Evolutionary conservation across 805 yeast genomes (phyloP).

Genomic region (Martiniozyma abietophila): DNA sequence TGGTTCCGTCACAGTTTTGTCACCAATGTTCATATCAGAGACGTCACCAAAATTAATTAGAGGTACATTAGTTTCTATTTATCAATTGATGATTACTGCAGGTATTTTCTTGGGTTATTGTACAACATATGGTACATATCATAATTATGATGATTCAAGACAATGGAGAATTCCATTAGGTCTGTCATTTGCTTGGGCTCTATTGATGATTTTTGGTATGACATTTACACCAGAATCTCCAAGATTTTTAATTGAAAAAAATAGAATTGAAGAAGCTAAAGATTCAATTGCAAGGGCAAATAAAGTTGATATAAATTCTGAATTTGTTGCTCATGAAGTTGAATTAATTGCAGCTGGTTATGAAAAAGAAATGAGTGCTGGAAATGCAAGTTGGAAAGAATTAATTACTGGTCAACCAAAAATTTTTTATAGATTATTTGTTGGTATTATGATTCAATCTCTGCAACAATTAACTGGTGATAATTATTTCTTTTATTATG

Average conservation of each 20-base stretch:
- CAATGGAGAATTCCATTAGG: conserved; percentile 64
- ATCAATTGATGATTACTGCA: conserved; percentile 59
- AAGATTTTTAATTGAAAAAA: conserved; percentile 46
- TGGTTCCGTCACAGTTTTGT: conserved; percentile 43
- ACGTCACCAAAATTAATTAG: conserved; percentile 61
- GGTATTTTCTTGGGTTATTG: conserved; percentile 69
- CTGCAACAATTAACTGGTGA: conserved; percentile 57
- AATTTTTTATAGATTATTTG: conserved; percentile 43
- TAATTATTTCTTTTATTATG: conserved; percentile 60
- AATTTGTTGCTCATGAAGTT: conserved; percentile 45
- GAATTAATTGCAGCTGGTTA: conserved; percentile 48
- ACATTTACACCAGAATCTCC: conserved; percentile 63
- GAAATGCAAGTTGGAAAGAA: conserved; percentile 58
- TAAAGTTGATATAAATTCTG: conserved; percentile 44
- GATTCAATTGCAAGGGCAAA: conserved; percentile 48
- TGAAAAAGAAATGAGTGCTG: conserved; percentile 52
- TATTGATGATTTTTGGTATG: conserved; percentile 41
- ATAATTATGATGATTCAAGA: conserved; percentile 35
- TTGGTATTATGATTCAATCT: conserved; percentile 53
- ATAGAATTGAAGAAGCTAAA: conserved; percentile 44
- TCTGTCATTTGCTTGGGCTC: conserved; percentile 43
- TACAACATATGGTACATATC: conserved; percentile 55
- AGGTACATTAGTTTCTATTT: conserved; percentile 63
- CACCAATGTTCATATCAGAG: conserved; percentile 57
- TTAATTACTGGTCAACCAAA: conserved; percentile 56